Conservation (phyloP, 148 eudicot genomes). For the Pouteria glomerata region DNA sequence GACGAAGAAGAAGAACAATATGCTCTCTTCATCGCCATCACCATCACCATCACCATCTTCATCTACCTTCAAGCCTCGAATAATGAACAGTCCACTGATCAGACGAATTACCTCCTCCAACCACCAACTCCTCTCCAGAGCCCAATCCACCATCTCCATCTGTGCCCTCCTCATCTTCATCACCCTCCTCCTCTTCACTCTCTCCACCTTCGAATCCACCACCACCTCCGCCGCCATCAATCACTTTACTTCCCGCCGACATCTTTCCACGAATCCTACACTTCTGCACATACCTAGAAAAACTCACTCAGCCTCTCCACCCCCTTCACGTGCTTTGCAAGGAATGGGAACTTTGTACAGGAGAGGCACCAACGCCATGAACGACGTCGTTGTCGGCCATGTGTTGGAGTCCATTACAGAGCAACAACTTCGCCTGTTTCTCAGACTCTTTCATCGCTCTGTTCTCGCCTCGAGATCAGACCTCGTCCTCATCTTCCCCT, state of each 20-base stretch:
- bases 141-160: constrained; percentile 67
- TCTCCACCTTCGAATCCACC: constrained; percentile 61
- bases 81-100: no score
- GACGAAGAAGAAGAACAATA: background rate
- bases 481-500: constrained; percentile 38
- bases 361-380: constrained; percentile 52
- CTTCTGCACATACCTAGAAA: background rate
- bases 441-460: constrained; percentile 35
- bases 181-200: constrained; percentile 61
- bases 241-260: constrained; percentile 13
- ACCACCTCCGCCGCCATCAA: no score
- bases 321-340: constrained; percentile 42
- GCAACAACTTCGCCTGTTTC: constrained; percentile 31
- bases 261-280: constrained; percentile 9
- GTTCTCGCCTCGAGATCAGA: constrained; percentile 46
- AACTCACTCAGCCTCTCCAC: no score
- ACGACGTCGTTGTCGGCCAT: constrained; percentile 57
- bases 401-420: constrained; percentile 26
- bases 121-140: constrained; percentile 31
- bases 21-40: constrained; percentile 10
- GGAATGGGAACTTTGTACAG: constrained; percentile 62
- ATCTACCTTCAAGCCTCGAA: no score
- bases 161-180: constrained; percentile 55
- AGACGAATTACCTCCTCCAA: no score
- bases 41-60: no score